Evolutionary conservation across 2,329 filamentous ascomycete genomes (phyloP), one percentile per base, ranked within the genome.

Genomic region (Aspergillus ochraceoroseus): DNA sequence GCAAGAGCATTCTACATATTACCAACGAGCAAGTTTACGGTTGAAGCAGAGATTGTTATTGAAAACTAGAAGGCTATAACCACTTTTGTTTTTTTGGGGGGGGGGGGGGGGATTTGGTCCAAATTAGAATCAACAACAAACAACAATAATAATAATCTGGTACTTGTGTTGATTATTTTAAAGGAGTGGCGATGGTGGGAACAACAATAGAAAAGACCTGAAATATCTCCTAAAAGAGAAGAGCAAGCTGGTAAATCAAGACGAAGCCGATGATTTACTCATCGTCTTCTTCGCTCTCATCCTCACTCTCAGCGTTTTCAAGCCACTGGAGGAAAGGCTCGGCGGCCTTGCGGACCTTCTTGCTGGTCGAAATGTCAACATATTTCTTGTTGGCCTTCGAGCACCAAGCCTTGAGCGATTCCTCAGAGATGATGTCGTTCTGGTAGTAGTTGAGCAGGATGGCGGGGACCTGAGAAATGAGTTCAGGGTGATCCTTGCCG

Each of bases 341-440:
- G 38, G 92, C 88, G 52, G 87, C 85, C 75, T 94, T 90, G 72
- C 89, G 87, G 49, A 96, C 88, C 77, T 94, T 94, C 76, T 88
- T 90, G 71, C 87, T 94, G 47, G 82, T 89, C 45, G 82, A 64
- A 46, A 94, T 69, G 64, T 96, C 90, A 55, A 94, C 86, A 65
- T 96, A 96, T 74, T 95, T 95, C 83, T 94, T 95, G 79, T 87
- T 95, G 44, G 90, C 88, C 76, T 92, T 95, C 62, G 79, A 77
- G 52, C 89, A 90, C 90, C 92, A 98, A 55, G 83, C 83, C 68
- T 83, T 85, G 62, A 94, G 80, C 11, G 88, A 79, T 49, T 95
- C 89, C 72, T 98, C 92, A 36, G 77, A 81, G 57, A 95, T 73
- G 40, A 98, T 76, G 54, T 98, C 92, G 58, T 87, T 76, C 69